Evolutionary conservation across 2,329 filamentous ascomycete species (phyloP).

Genomic region (Nemania diffusa): DNA sequence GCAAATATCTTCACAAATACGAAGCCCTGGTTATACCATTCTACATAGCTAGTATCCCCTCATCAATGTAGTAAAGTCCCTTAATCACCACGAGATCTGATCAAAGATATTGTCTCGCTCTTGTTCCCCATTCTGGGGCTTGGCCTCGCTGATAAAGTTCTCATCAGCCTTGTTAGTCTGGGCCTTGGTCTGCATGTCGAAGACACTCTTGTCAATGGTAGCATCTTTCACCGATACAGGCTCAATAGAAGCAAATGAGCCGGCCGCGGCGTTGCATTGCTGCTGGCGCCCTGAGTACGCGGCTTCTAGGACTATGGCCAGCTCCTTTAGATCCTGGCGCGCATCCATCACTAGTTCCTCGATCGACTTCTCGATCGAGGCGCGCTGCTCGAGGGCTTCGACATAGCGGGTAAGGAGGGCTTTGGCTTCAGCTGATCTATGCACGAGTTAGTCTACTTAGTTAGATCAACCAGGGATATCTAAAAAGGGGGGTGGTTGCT

Average conservation of each 20-base stretch:
- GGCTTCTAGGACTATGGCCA: slow-evolving; percentile 18
- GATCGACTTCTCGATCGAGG: slow-evolving; percentile 30
- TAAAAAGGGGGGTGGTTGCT: not conserved
- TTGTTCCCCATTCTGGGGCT: not conserved
- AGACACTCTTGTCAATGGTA: not conserved
- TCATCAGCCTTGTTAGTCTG: not conserved
- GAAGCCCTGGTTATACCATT: not conserved
- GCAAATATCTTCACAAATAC: not conserved
- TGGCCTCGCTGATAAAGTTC: not conserved
- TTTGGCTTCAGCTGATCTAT: slow-evolving; percentile 23
- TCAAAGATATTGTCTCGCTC: slow-evolving; percentile 5
- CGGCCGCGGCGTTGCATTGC: not conserved
- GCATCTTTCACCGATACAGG: not conserved
- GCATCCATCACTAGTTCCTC: slow-evolving; percentile 9
- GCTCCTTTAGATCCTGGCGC: slow-evolving; percentile 12
- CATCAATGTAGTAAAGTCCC: not conserved
- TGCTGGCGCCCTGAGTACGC: slow-evolving; percentile 21
- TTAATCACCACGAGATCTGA: slow-evolving; percentile 28
- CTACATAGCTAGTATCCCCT: not conserved
- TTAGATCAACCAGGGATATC: not conserved
- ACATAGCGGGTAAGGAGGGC: slow-evolving; percentile 22
- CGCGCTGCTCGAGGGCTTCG: slow-evolving; percentile 22
- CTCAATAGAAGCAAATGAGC: slow-evolving; percentile 19
- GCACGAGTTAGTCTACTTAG: slow-evolving; percentile 1
- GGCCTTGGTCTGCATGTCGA: not conserved